phyloP scores from a whole-genome alignment of 192 early-diverging fungal species.

The Gonapodya prolifera region DNA sequence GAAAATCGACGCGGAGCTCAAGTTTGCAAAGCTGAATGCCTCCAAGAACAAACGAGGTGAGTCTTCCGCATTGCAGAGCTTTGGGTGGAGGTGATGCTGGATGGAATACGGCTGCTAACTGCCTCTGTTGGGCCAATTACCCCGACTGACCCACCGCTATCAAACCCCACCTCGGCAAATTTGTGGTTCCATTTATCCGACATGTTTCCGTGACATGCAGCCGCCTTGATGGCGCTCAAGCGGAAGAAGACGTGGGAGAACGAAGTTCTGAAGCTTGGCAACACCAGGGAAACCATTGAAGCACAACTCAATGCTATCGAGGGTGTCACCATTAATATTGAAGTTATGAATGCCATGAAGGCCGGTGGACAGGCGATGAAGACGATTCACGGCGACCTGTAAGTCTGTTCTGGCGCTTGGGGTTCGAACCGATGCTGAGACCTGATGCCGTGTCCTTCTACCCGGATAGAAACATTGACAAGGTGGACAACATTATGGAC shows the following conservation, averaged over 20 bases:
- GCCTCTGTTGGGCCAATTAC: too few relatives aligned
- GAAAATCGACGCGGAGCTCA: conserved; percentile 76
- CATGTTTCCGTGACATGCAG: conserved; percentile 21
- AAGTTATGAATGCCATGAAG: conserved; percentile 91
- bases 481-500: conserved; percentile 93
- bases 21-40: conserved; percentile 75
- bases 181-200: too few relatives aligned
- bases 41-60: conserved; percentile 85
- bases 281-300: conserved; percentile 82
- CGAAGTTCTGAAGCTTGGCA: conserved; percentile 78
- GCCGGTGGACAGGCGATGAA: conserved; percentile 89
- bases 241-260: conserved; percentile 74
- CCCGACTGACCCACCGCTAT: too few relatives aligned
- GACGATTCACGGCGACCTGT: conserved; percentile 76
- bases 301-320: conserved; percentile 93
- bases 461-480: conserved; percentile 66
- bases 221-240: conserved; percentile 88
- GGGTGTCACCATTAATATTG: conserved; percentile 86
- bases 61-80: too few relatives aligned
- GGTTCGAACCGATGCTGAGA: too few relatives aligned
- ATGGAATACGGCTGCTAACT: too few relatives aligned
- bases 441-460: neutral
- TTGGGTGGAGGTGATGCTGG: too few relatives aligned
- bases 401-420: conserved; percentile 17
- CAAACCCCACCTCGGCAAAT: too few relatives aligned